These are phyloP conservation scores for Pseudomonodictys pantanalensis DNA, from an alignment of 495 filamentous ascomycete species.

Conservation along the genomic window DNA sequence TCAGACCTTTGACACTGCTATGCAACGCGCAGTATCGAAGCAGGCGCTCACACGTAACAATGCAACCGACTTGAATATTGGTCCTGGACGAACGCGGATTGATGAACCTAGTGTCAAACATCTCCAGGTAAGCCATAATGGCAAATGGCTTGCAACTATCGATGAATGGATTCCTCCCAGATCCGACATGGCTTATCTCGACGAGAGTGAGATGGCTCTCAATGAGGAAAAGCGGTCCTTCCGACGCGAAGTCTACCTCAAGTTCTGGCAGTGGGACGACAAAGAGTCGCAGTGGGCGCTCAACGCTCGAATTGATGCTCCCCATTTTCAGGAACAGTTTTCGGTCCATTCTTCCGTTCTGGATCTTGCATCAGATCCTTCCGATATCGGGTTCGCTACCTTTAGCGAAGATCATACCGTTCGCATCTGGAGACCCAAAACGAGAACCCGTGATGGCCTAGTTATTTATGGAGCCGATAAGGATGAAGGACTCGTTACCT, in stretches of 20 bases:
- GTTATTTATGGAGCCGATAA: conserved; percentile 52
- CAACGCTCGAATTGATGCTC: conserved; percentile 74
- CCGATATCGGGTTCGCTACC: conserved; percentile 68
- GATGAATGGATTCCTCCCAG: conserved; percentile 81
- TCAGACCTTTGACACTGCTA: conserved; percentile 79
- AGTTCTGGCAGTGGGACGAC: conserved; percentile 80
- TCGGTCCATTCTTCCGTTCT: conserved; percentile 57
- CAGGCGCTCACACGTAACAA: conserved; percentile 89
- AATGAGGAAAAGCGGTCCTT: conserved; percentile 47
- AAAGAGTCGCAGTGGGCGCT: conserved; percentile 66
- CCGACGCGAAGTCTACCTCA: conserved; percentile 70
- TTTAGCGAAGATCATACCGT: conserved; percentile 75
- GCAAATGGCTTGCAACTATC: conserved; percentile 85
- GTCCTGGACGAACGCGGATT: conserved; percentile 64
- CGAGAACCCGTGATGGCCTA: conserved; percentile 60
- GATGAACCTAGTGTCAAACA: conserved; percentile 70
- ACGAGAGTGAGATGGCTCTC: conserved; percentile 42
- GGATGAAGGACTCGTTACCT: conserved; percentile 55
- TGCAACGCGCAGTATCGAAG: conserved; percentile 68
- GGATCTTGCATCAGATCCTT: conserved; percentile 66
- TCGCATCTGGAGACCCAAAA: conserved; percentile 72
- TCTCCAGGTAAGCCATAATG: conserved; percentile 70
- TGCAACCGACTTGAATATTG: conserved; percentile 71
- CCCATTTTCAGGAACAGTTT: conserved; percentile 58
- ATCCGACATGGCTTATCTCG: conserved; percentile 57